Conservation (phyloP, 768 basidiomycete genomes). For the Tricholoma hemisulphureum region DNA sequence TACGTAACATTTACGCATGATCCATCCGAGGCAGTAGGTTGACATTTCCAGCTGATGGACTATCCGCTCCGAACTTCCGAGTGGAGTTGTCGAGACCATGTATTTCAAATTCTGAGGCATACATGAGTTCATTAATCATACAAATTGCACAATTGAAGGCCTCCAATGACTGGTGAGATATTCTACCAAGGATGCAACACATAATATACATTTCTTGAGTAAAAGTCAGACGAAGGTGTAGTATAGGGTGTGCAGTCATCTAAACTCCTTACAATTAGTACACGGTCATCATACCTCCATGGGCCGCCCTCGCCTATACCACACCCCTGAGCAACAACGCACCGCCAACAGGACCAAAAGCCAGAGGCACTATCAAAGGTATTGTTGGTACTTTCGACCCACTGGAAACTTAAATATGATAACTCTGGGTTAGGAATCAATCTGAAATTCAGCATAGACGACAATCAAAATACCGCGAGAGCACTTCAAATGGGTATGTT, state of each 20-base stretch:
- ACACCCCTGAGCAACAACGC: constrained; percentile 13
- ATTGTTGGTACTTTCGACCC: background rate
- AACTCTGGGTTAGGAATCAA: background rate
- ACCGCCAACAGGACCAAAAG: constrained; percentile 19
- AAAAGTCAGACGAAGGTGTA: constrained; percentile 17
- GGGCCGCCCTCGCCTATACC: constrained; percentile 13
- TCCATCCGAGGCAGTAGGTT: background rate
- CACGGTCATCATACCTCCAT: constrained; percentile 8
- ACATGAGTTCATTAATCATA: background rate
- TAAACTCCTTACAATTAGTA: background rate
- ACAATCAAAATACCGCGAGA: background rate
- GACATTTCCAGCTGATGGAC: background rate
- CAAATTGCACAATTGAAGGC: background rate
- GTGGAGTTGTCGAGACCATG: background rate
- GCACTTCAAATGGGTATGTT: background rate
- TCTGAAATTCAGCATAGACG: background rate
- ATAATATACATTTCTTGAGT: constrained; percentile 7
- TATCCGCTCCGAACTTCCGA: background rate
- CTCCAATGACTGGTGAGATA: background rate
- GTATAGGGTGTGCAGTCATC: background rate
- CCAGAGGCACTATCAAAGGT: constrained; percentile 19
- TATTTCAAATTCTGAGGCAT: background rate
- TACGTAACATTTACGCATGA: background rate
- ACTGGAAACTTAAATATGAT: background rate
- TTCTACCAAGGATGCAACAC: background rate